A percentile compares a stretch with the other conserved stretches of the same genome.
phyloP scores from a whole-genome alignment of 768 basidiomycete genomes.

The Xerocomellus dryophilus region DNA sequence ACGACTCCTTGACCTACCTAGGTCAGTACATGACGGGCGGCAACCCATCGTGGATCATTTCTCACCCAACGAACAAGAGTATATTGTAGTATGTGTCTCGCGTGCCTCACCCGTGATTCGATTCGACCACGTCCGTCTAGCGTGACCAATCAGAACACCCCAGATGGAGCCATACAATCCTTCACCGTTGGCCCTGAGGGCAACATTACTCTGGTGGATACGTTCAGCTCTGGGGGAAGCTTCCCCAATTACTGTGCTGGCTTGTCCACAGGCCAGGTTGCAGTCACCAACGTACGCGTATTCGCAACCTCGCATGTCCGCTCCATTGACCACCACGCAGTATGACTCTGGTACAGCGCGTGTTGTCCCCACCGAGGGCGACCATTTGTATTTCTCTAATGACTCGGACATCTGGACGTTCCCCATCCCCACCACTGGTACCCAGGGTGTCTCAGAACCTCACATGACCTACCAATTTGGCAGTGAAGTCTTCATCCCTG shows the following conservation, averaged over 20 bases:
- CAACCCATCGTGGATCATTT: slow-evolving; percentile 60
- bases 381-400: slow-evolving; percentile 34
- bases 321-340: slow-evolving; percentile 22
- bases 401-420: slow-evolving; percentile 49
- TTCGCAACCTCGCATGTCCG: neutral
- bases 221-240: slow-evolving; percentile 47
- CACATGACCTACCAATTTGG: slow-evolving; percentile 62
- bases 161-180: slow-evolving; percentile 48
- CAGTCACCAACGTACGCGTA: slow-evolving; percentile 50
- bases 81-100: slow-evolving; percentile 54
- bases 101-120: neutral
- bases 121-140: slow-evolving; percentile 31
- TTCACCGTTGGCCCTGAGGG: slow-evolving; percentile 50
- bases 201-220: slow-evolving; percentile 43
- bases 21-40: slow-evolving; percentile 41
- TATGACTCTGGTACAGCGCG: slow-evolving; percentile 54
- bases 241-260: slow-evolving; percentile 50
- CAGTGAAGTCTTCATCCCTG: slow-evolving; percentile 59
- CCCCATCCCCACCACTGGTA: slow-evolving; percentile 38
- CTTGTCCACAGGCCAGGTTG: slow-evolving; percentile 56
- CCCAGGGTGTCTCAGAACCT: slow-evolving; percentile 48
- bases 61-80: slow-evolving; percentile 53
- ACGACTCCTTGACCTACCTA: slow-evolving; percentile 45
- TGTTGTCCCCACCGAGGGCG: slow-evolving; percentile 47
- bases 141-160: slow-evolving; percentile 53